Conservation (phyloP, 2,329 filamentous ascomycete genomes). For the Cadophora sp. region DNA sequence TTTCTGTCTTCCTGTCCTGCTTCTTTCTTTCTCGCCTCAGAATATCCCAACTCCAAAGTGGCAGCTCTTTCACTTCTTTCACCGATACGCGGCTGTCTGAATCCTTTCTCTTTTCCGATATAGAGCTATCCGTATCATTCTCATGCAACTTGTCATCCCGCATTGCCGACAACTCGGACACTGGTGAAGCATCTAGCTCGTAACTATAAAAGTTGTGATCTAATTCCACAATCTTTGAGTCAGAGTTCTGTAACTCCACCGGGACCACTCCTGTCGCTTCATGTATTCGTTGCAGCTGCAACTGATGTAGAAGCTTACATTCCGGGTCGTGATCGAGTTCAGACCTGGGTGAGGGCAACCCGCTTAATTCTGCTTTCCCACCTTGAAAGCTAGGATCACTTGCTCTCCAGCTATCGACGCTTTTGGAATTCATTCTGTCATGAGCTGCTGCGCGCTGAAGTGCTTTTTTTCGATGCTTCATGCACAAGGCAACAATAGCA, state of each 20-base stretch:
- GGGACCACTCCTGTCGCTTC: not conserved
- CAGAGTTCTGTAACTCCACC: not conserved
- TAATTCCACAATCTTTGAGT: not conserved
- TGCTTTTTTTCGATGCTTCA: not conserved
- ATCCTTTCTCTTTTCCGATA: not conserved
- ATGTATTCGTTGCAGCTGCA: not conserved
- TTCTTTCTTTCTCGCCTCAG: slow-evolving; percentile 4
- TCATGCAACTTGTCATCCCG: not conserved
- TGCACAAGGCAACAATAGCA: not conserved
- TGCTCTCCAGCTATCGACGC: not conserved
- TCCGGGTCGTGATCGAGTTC: not conserved
- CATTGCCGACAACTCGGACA: slow-evolving; percentile 7
- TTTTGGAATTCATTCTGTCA: not conserved
- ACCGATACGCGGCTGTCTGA: not conserved
- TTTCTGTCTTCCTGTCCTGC: not conserved
- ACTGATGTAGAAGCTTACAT: not conserved
- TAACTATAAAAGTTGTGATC: slow-evolving; percentile 16
- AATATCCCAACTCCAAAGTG: slow-evolving; percentile 12
- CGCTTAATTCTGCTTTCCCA: not conserved
- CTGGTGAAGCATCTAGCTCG: slow-evolving; percentile 14
- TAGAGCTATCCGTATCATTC: not conserved
- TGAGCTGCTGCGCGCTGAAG: not conserved
- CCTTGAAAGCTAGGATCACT: not conserved
- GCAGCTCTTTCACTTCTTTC: slow-evolving; percentile 10
- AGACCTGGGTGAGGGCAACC: not conserved